Conservation (phyloP, 2,329 filamentous ascomycete species). For the Paecilomyces fulvus region DNA sequence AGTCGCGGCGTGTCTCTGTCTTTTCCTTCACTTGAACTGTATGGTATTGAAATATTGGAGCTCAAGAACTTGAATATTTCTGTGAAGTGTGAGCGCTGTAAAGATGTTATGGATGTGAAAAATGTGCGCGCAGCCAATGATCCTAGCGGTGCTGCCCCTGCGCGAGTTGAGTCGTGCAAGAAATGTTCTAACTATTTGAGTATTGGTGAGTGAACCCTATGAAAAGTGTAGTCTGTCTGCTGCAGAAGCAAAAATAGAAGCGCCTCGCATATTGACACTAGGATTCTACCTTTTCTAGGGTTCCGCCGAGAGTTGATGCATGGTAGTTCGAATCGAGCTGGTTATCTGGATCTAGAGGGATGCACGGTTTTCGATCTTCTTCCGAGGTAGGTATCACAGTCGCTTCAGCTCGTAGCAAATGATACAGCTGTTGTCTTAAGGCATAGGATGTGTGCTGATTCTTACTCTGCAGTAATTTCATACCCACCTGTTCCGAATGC, state of each 20-base stretch:
- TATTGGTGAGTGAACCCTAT: conserved; percentile 27
- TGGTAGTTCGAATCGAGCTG: conserved; percentile 62
- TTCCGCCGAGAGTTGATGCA: conserved; percentile 67
- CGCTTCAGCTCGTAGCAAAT: not conserved
- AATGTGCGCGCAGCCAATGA: conserved; percentile 51
- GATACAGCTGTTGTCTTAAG: not conserved
- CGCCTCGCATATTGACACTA: not conserved
- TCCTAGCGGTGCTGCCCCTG: conserved; percentile 28
- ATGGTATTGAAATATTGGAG: conserved; percentile 69
- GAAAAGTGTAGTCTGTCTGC: not conserved
- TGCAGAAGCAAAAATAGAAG: not conserved
- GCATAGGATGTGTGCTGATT: not conserved
- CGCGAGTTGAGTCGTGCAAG: conserved; percentile 43
- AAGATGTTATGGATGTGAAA: conserved; percentile 60
- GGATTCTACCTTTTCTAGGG: conserved; percentile 17
- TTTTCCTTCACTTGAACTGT: conserved; percentile 68
- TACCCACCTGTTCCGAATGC: conserved; percentile 69
- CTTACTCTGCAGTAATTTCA: conserved; percentile 53
- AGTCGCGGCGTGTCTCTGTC: conserved; percentile 69
- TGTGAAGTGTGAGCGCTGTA: conserved; percentile 73
- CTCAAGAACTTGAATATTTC: conserved; percentile 58
- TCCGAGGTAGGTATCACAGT: conserved; percentile 45
- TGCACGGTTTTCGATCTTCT: conserved; percentile 70
- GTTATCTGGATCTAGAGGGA: conserved; percentile 68
- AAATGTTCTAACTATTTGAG: conserved; percentile 46